Conservation (phyloP, 2,329 filamentous ascomycete genomes). For the Calonectria montana region DNA sequence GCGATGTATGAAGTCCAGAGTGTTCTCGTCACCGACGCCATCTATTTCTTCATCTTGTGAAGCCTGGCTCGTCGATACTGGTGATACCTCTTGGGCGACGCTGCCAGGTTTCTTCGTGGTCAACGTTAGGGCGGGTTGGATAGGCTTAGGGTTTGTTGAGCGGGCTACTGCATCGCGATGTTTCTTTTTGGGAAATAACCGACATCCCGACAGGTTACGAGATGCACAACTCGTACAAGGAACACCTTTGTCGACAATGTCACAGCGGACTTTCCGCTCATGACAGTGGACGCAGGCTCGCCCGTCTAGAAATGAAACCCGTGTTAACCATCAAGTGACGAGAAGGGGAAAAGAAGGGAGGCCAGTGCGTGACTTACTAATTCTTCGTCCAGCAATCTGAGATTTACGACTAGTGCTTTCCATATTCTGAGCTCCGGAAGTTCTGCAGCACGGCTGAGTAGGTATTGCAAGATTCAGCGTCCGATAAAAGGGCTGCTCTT, state of each 20-base stretch:
- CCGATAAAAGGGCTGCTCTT: background rate
- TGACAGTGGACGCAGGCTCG: background rate
- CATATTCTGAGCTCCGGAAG: background rate
- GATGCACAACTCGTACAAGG: background rate
- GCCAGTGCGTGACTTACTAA: background rate
- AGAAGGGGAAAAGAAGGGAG: background rate
- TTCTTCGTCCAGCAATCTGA: background rate
- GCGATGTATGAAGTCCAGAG: background rate
- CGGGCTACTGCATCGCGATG: background rate
- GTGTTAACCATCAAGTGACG: background rate
- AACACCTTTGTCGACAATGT: background rate
- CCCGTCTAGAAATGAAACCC: background rate
- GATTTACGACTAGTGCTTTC: background rate
- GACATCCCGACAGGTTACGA: background rate
- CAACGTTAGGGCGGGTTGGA: background rate
- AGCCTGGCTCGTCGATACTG: background rate
- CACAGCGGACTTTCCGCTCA: background rate
- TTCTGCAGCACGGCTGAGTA: background rate
- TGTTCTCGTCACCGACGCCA: background rate
- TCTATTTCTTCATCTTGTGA: background rate
- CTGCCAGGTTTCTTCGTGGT: background rate
- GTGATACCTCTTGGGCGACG: background rate
- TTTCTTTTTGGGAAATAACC: background rate
- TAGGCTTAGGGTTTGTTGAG: background rate
- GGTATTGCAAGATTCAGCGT: background rate